Evolutionary conservation across 148 eudicot species (phyloP).

Genomic region (Vaccinium myrtillus): DNA sequence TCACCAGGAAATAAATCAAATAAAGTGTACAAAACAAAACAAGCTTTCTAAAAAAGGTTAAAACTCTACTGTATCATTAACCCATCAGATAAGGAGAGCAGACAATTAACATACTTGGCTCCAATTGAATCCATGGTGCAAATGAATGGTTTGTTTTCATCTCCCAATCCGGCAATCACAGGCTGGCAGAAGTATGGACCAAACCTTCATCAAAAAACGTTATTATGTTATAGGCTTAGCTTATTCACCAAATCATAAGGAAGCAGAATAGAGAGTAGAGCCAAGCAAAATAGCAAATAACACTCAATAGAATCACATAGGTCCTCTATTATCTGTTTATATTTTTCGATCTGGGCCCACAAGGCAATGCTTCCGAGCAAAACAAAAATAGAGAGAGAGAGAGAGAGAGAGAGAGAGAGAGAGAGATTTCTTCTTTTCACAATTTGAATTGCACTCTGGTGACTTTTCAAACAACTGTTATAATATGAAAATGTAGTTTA

Average conservation of each 20-base stretch:
- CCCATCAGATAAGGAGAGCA: background rate
- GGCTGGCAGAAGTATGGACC: constrained; percentile 97
- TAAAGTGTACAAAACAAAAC: background rate
- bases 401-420: background rate
- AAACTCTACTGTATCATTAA: background rate
- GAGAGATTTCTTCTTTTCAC: too few species aligned
- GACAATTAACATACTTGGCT: constrained; percentile 72
- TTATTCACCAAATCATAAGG: background rate
- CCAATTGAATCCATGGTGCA: constrained; percentile 99
- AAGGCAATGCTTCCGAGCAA: background rate
- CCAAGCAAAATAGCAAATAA: background rate
- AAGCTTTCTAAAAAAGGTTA: background rate
- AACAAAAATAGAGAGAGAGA: background rate
- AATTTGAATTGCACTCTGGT: too few species aligned
- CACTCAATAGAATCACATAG: background rate
- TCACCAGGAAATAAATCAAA: background rate
- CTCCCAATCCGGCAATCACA: constrained; percentile 91
- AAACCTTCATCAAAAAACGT: constrained; percentile 43
- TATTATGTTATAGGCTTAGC: background rate
- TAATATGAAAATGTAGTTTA: too few species aligned
- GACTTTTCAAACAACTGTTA: too few species aligned
- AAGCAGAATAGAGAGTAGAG: background rate
- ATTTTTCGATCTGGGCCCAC: background rate
- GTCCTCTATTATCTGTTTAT: background rate
- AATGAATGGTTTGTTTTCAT: constrained; percentile 90